These are phyloP conservation scores for Coprinopsis strossmayeri DNA, from an alignment of 768 basidiomycete genomes.

Conservation along the genomic window DNA sequence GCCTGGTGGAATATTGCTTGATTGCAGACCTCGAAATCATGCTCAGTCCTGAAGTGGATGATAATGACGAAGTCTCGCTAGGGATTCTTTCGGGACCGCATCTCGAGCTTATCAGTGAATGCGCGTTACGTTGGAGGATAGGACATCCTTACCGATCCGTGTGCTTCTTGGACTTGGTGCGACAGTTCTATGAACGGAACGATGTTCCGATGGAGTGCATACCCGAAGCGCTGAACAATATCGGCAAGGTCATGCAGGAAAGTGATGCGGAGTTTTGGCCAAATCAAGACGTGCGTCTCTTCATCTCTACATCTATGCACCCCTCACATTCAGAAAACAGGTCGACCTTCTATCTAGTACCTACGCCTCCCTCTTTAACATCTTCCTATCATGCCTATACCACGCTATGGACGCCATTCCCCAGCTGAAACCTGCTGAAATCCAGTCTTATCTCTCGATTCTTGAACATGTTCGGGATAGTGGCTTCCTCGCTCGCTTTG, in stretches of 20 bases:
- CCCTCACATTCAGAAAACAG: too few species aligned
- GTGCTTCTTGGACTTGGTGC: constrained; percentile 82
- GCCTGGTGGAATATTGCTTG: constrained; percentile 78
- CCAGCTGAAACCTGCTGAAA: constrained; percentile 62
- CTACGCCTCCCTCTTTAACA: constrained; percentile 74
- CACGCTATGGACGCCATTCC: constrained; percentile 77
- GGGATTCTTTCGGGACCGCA: constrained; percentile 81
- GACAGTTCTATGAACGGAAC: constrained; percentile 79
- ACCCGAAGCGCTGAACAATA: constrained; percentile 76
- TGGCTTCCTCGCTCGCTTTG: constrained; percentile 64
- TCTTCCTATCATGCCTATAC: constrained; percentile 80
- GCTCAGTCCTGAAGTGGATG: constrained; percentile 85
- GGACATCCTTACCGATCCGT: constrained; percentile 69
- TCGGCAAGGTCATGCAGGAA: constrained; percentile 66
- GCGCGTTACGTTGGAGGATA: constrained; percentile 87
- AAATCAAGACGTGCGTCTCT: constrained; percentile 63
- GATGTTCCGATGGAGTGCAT: constrained; percentile 94
- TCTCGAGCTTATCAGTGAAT: constrained; percentile 80
- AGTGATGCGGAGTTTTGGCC: constrained; percentile 74
- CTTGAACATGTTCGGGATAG: constrained; percentile 69
- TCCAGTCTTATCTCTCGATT: constrained; percentile 57
- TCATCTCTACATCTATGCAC: neutral
- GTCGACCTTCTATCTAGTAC: constrained; percentile 60
- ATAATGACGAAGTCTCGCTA: constrained; percentile 91
- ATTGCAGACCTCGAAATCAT: constrained; percentile 83